Percentiles rank a stretch among this genome's conserved stretches.
Evolutionary conservation across 2,329 filamentous ascomycete genomes (phyloP).

Genomic region (Cercospora canescens): DNA sequence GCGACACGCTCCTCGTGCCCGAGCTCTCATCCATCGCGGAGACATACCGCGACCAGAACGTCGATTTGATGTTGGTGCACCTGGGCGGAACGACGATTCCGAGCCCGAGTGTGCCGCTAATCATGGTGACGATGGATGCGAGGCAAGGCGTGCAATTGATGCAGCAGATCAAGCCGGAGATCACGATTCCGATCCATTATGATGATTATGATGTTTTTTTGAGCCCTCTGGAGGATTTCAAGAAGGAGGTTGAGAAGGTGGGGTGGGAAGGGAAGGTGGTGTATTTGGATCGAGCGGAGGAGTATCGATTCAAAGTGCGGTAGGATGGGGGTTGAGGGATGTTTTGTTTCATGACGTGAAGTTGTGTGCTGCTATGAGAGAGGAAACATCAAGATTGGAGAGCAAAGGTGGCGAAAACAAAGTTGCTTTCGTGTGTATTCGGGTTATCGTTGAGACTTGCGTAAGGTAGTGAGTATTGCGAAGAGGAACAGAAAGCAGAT

Average conservation of each 20-base stretch:
- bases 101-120: constrained; percentile 55
- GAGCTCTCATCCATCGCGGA: constrained; percentile 63
- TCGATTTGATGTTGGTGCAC: constrained; percentile 68
- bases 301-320: constrained; percentile 55
- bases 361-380: no score
- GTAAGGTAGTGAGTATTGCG: no score
- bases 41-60: constrained; percentile 53
- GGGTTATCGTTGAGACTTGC: no score
- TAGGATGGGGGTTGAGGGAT: neutral
- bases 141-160: constrained; percentile 63
- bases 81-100: constrained; percentile 67
- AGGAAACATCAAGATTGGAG: no score
- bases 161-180: constrained; percentile 58
- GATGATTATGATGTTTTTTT: constrained; percentile 66
- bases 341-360: no score
- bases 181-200: constrained; percentile 65
- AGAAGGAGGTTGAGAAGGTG: constrained; percentile 54
- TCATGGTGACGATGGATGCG: constrained; percentile 71
- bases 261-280: constrained; percentile 57
- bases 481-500: no score
- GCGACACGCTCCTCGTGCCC: constrained; percentile 63
- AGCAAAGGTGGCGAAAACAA: no score
- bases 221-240: constrained; percentile 61
- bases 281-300: constrained; percentile 61
- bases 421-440: no score